Evolutionary conservation across 331 rosid species (phyloP), one percentile per base, ranked within the genome.

Genomic region (Malus hybrid): DNA sequence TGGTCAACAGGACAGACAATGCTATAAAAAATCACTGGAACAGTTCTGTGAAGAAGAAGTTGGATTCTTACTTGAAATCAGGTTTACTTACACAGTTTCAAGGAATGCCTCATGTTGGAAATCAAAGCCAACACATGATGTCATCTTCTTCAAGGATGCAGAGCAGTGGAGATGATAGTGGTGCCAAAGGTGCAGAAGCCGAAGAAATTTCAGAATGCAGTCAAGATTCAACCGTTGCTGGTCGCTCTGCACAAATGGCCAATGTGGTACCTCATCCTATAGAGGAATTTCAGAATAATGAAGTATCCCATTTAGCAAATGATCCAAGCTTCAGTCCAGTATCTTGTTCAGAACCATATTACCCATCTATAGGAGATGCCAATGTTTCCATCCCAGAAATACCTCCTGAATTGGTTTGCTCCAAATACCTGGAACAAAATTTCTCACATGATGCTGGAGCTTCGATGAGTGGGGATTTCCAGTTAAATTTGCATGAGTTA

Each of bases 21-120:
- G 82, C 97, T 69, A 95, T 95, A 86, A 95, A 95, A 88, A 95
- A 95, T 71, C 99, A 95, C 79, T 95, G 99, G 99, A 92, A 95
- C 83, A 95, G 99, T 85, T 95, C 99, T 78, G 99, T 95, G 19
- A 95, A 90, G 78, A 95, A 95, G 86, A 95, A 95, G 85, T 80
- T 95, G 89, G 99, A 95, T 82, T 92, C 98, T 66, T 95, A 95
- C 89, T 86, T 92, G 86, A 89, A 93, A 14, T 90, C 99, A 0
- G 99, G 99, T 81, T 81, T 95, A 80, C 93, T 95, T 34, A 44
- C 82, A 71, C 93, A 84, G 86, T 83, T 77, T 46, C 92, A 88
- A 79, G 83, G 76, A 73, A 70, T 83, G 76, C 97, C 91, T 67
- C 88, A 76, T 71, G 88, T 81, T 67, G 86, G 86, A 57, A 85